These are phyloP conservation scores for Niebla homalea DNA, from an alignment of 495 filamentous ascomycete species.

Conservation along the genomic window DNA sequence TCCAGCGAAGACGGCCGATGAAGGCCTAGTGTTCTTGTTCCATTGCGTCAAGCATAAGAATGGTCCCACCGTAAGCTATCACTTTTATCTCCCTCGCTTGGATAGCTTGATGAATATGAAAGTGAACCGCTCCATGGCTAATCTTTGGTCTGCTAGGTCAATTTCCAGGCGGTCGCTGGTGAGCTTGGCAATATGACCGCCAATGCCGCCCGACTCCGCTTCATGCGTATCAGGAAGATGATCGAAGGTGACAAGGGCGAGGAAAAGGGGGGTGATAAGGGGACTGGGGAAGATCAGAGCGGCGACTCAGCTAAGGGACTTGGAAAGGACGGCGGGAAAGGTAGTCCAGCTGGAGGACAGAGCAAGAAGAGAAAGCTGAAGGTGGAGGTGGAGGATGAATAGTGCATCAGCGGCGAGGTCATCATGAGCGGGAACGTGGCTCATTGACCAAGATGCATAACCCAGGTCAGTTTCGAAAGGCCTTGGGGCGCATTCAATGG, in stretches of 20 bases:
- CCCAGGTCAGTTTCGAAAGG: no score
- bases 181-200: slow-evolving; percentile 20
- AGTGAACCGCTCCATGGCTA: neutral
- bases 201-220: slow-evolving; percentile 28
- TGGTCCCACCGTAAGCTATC: slow-evolving; percentile 18
- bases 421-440: neutral
- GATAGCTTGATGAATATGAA: no score
- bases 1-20: slow-evolving; percentile 21
- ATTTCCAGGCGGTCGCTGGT: slow-evolving; percentile 23
- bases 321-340: neutral
- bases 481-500: no score
- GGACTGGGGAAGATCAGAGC: no score
- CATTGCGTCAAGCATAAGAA: slow-evolving; percentile 26
- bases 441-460: neutral
- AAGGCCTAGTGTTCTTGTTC: slow-evolving; percentile 27
- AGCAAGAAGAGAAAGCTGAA: neutral
- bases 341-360: neutral
- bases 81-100: no score
- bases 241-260: slow-evolving; percentile 17
- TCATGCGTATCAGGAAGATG: slow-evolving; percentile 21
- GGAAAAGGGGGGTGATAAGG: neutral
- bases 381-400: neutral
- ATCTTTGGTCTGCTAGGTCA: slow-evolving; percentile 18
- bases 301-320: neutral
- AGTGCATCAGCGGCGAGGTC: neutral